A percentile compares a stretch with the other conserved stretches of the same genome.
These are phyloP conservation scores for Podila verticillata DNA, from an alignment of 192 early-diverging fungal species.

Conservation along the genomic window DNA sequence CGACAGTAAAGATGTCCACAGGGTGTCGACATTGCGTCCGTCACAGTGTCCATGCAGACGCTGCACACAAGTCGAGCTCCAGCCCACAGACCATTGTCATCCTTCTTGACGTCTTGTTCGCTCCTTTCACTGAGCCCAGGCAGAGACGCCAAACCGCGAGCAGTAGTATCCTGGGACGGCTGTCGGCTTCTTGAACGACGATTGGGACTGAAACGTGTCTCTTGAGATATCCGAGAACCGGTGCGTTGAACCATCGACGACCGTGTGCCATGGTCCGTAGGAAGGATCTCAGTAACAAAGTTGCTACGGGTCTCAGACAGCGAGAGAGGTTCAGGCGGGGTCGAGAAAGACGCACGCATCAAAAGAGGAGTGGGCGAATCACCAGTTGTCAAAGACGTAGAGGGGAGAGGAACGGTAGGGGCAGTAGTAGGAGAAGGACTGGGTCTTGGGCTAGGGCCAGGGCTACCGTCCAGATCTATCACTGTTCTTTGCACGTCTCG, in stretches of 20 bases:
- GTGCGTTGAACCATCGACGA: background rate
- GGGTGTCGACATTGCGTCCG: background rate
- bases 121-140: background rate
- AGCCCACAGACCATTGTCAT: background rate
- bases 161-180: no score
- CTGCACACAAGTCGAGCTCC: background rate
- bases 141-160: no score
- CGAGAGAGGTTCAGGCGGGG: background rate
- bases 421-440: background rate
- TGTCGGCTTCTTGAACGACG: no score
- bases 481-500: background rate
- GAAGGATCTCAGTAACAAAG: no score
- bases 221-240: no score
- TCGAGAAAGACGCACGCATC: background rate
- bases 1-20: background rate
- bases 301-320: no score
- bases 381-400: no score
- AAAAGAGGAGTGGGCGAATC: no score
- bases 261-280: no score
- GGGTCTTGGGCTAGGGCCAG: background rate
- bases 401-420: no score
- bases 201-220: no score
- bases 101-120: no score
- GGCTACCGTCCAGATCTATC: background rate
- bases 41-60: background rate